Base-by-base conservation (phyloP, 495 filamentous ascomycete genomes). In the Physcia stellaris region DNA sequence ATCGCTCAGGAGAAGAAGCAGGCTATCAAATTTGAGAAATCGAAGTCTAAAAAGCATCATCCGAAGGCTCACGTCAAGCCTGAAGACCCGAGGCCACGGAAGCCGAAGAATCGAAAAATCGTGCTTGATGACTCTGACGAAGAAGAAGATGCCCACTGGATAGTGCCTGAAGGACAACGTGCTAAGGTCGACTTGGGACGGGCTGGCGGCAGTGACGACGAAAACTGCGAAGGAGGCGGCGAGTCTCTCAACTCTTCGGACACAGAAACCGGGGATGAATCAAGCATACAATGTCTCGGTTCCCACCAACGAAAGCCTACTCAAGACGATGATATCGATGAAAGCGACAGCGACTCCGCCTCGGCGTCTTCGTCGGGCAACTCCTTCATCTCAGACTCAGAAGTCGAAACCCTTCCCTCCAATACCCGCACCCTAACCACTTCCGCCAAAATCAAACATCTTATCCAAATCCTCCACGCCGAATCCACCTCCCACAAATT, bases 381-480 rank as follows among this genome's bases (percentile, higher is more conserved):
- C 56, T 46, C 63, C 50, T 33, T 61, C 53, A 7, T 13, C 7
- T 28, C 26, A 28, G 26, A 28, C 7, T 17, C 43, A 43, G 32
- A 43, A 41, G 24, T 42, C 10, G 28, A 46, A 12, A 20, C 21
- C 11, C 43, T 39, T 21, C 54, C 55, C 6, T 50, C 50, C 23
- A 53, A 56, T 16, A 52, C 58, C 11, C 56, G 54, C 4, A 32
- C 15, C 4, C 21, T 19, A 26, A 65, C 77, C 10, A 72, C 77
- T 3, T 98, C 90, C 2, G 85, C 90, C 42, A 98, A 98, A 62
- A 92, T 95, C 51, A 77, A 75, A 35, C 76, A 83, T 38, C 66
- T 96, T 18, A 71, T 95, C 57, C 60, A 67, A 45, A 79, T 96
- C 46, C 78, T 98, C 13, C 68, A 75, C 48, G 74, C 76, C 40